Evolutionary conservation across 352 stramenopile genomes (phyloP).

Genomic region (Globisporangium solare): DNA sequence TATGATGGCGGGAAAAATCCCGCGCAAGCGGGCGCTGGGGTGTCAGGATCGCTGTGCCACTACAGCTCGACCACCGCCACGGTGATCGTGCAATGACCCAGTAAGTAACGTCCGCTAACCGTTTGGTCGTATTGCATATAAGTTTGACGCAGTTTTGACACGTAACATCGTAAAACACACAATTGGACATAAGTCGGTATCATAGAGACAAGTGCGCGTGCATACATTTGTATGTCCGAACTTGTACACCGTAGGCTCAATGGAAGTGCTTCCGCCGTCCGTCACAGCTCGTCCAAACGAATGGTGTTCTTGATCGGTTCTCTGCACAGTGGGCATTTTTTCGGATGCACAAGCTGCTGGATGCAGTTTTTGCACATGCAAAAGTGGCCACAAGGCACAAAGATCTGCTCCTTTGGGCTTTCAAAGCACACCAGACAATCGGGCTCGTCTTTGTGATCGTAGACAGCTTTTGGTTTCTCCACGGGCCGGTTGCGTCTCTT

Average conservation of each 20-base stretch:
- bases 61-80: conserved; percentile 24
- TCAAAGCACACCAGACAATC: conserved; percentile 20
- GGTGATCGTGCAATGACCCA: conserved; percentile 15
- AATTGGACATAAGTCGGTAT: background rate
- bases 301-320: conserved; percentile 14
- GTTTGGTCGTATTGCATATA: background rate
- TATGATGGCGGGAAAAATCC: conserved; percentile 27
- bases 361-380: conserved; percentile 18
- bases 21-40: conserved; percentile 23
- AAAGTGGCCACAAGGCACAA: conserved; percentile 17
- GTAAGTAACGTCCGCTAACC: no score
- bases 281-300: conserved; percentile 8
- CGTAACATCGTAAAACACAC: background rate
- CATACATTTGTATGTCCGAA: background rate
- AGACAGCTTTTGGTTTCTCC: conserved; percentile 12
- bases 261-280: background rate
- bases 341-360: conserved; percentile 11
- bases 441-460: conserved; percentile 15
- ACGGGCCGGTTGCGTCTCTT: background rate
- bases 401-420: conserved; percentile 13
- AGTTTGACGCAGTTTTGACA: background rate
- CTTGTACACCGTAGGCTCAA: no score
- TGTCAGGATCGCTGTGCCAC: conserved; percentile 20
- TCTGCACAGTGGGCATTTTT: conserved; percentile 16
- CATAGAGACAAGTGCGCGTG: background rate